A percentile compares a stretch with the other conserved stretches of the same genome.
Conservation (phyloP, 2,329 filamentous ascomycete genomes). For the Alternaria metachromatica region DNA sequence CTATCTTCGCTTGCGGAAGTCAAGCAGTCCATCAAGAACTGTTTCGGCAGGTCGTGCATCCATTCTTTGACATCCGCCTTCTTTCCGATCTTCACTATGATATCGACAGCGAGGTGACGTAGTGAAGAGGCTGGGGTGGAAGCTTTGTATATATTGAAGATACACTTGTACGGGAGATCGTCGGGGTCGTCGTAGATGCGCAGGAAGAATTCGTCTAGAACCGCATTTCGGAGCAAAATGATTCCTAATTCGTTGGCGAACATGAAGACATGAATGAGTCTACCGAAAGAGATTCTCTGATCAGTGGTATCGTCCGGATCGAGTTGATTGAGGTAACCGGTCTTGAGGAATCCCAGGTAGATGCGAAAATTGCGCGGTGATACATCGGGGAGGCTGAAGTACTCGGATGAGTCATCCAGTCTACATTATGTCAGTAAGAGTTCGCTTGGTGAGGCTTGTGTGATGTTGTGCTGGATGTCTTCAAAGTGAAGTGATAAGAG, state of each 20-base stretch:
- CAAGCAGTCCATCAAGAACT: neutral
- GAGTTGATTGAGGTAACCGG: neutral
- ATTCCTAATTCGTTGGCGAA: neutral
- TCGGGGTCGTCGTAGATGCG: neutral
- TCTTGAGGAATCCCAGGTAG: neutral
- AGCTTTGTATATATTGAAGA: neutral
- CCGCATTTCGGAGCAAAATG: neutral
- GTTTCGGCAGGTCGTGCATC: neutral
- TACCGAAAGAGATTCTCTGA: neutral
- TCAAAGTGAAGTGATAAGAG: neutral
- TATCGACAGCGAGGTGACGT: neutral
- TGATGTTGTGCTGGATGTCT: neutral
- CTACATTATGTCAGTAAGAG: neutral
- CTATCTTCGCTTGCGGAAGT: neutral
- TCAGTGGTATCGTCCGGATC: neutral
- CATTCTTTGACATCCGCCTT: neutral
- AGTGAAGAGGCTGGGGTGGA: neutral
- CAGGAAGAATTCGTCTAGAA: neutral
- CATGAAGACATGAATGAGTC: neutral
- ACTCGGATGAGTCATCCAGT: neutral
- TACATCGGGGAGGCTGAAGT: neutral
- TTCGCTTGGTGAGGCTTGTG: neutral
- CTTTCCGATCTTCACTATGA: neutral
- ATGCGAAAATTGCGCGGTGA: neutral
- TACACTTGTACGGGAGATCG: neutral